Evolutionary conservation across 208 protist species (phyloP), one percentile per base, ranked within the genome.

Genomic region (Acanthamoeba culbertsoni): DNA sequence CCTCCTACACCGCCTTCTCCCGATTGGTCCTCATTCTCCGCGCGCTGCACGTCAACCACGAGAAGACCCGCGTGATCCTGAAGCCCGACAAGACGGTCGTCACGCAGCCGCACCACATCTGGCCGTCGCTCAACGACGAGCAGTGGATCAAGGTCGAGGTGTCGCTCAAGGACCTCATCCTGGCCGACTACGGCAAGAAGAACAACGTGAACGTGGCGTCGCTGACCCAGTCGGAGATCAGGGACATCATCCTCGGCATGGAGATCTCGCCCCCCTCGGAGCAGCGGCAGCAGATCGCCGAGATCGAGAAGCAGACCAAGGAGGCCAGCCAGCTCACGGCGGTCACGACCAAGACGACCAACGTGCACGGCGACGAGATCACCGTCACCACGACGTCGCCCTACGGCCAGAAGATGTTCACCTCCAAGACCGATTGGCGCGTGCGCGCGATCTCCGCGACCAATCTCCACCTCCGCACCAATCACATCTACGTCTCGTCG

Each of bases 211-310:
- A 99, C 95, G 98, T 99, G 26, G 98, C 98, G 8, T 98, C 99
- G 57, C 98, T 99, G 40, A 99, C 99, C 7, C 99, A 99, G 96
- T 98, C 98, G 59, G 99, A 99, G 95, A 99, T 99, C 95, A 96
- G 99, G 93, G 99, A 99, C 95, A 99, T 99, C 96, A 99, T 99
- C 94, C 96, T 99, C 10, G 99, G 99, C 86, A 99, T 99, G 97
- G 98, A 99, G 93, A 99, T 99, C 95, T 97, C 98, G 23, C 98
- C 99, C 48, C 98, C 99, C 43, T 99, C 99, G 68, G 97, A 99
- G 94, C 99, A 99, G 96, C 96, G 99, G 84, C 99, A 99, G 96
- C 97, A 99, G 97, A 99, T 99, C 71, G 99, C 99, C 65, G 99
- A 99, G 91, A 98, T 99, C 93, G 99, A 99, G 95, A 98, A 99